Conservation (phyloP, 2,329 filamentous ascomycete genomes). For the Sporothrix globosa region DNA sequence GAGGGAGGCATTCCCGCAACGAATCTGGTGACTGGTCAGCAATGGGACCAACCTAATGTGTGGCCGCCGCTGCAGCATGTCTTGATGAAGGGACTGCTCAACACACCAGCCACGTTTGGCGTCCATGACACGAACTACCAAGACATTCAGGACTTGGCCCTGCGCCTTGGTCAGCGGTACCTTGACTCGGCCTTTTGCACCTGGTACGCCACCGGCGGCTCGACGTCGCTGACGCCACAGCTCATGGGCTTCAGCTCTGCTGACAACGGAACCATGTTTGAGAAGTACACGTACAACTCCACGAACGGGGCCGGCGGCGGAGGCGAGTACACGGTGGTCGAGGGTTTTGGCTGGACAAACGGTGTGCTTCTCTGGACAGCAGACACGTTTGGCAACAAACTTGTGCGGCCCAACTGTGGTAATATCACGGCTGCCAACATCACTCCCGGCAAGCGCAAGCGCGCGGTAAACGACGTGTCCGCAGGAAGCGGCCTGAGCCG, state of each 20-base stretch:
- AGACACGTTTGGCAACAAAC: constrained; percentile 61
- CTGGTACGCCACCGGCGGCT: constrained; percentile 68
- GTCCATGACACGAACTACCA: constrained; percentile 57
- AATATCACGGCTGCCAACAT: constrained; percentile 51
- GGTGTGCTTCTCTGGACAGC: constrained; percentile 69
- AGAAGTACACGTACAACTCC: constrained; percentile 66
- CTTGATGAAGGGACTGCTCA: constrained; percentile 63
- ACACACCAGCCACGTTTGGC: constrained; percentile 61
- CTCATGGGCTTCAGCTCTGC: constrained; percentile 51
- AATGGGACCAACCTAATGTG: constrained; percentile 72
- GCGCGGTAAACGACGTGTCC: constrained; percentile 12
- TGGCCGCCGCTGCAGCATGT: constrained; percentile 70
- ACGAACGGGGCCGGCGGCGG: constrained; percentile 65
- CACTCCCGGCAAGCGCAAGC: constrained; percentile 42
- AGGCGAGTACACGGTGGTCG: constrained; percentile 70
- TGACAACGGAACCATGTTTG: constrained; percentile 66
- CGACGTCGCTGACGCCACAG: constrained; percentile 56
- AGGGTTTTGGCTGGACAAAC: constrained; percentile 73
- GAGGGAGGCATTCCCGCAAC: constrained; percentile 64
- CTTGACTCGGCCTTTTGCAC: constrained; percentile 70
- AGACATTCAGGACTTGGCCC: constrained; percentile 58
- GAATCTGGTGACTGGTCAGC: constrained; percentile 63
- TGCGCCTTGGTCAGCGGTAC: constrained; percentile 65
- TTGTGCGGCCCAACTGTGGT: constrained; percentile 60
- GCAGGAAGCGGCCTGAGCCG: background rate